Evolutionary conservation across 768 basidiomycete species (phyloP).

Genomic region (Pulveroboletus frians): DNA sequence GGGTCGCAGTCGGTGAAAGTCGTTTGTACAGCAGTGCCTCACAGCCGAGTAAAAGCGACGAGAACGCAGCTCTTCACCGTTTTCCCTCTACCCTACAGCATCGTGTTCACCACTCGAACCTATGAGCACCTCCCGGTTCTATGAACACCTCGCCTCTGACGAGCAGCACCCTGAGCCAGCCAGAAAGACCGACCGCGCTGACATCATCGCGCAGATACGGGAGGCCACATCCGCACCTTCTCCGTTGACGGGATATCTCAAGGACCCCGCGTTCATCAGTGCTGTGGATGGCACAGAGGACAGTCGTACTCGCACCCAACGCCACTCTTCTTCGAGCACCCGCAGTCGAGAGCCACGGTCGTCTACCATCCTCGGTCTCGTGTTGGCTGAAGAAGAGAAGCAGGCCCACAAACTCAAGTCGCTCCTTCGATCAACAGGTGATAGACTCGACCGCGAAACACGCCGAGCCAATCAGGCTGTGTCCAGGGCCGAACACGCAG

Average conservation of each 20-base stretch:
- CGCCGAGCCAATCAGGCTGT: constrained; percentile 49
- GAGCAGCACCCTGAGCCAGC: constrained; percentile 9
- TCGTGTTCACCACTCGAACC: constrained; percentile 6
- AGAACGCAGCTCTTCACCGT: constrained; percentile 2
- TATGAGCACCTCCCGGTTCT: constrained; percentile 29
- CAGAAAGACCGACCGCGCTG: constrained; percentile 16
- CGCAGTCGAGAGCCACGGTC: constrained; percentile 37
- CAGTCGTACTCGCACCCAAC: constrained; percentile 28
- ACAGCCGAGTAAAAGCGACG: constrained; percentile 8
- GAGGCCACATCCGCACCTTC: constrained; percentile 44
- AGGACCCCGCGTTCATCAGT: constrained; percentile 38
- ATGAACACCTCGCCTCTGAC: constrained; percentile 28
- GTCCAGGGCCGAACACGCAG: constrained; percentile 47
- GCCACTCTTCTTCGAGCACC: constrained; percentile 35
- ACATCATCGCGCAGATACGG: constrained; percentile 37
- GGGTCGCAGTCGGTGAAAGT: constrained; percentile 7
- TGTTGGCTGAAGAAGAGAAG: constrained; percentile 51
- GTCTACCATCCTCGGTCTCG: constrained; percentile 38
- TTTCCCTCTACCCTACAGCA: constrained; percentile 7
- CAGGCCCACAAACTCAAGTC: constrained; percentile 52
- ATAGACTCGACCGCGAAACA: constrained; percentile 53
- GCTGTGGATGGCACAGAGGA: constrained; percentile 30
- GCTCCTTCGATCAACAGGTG: constrained; percentile 45
- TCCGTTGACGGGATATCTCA: constrained; percentile 41
- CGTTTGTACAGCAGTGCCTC: constrained; percentile 10